A percentile compares a stretch with the other conserved stretches of the same genome.
Conservation (phyloP, 1,284 basidiomycete genomes). For the Earliella scabrosa region DNA sequence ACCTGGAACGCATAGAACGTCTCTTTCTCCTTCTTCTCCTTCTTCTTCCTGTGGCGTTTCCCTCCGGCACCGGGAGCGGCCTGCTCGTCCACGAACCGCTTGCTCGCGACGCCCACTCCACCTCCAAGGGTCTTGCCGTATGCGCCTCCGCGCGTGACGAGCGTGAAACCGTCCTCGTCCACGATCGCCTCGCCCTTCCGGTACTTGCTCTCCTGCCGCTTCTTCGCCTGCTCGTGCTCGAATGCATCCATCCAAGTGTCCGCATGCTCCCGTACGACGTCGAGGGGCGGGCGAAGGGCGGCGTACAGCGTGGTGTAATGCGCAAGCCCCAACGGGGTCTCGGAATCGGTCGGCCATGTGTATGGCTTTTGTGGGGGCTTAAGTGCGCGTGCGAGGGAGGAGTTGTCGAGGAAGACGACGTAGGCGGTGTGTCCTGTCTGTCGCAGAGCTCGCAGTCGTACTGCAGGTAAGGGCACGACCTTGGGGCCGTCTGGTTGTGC, state of each 20-base stretch:
- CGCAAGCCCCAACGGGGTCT: conserved; percentile 65
- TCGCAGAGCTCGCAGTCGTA: conserved; percentile 59
- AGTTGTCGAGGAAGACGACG: conserved; percentile 78
- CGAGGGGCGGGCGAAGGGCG: conserved; percentile 72
- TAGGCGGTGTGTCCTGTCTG: conserved; percentile 72
- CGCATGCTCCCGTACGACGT: conserved; percentile 72
- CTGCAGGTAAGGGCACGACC: conserved; percentile 58
- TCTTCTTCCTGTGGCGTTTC: conserved; percentile 49
- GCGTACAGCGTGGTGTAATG: conserved; percentile 72
- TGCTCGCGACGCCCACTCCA: conserved; percentile 78
- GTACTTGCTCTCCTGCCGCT: conserved; percentile 69
- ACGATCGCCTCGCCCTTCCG: conserved; percentile 83
- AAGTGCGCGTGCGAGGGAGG: conserved; percentile 71
- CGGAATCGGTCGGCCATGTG: conserved; percentile 60
- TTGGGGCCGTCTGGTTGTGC: conserved; percentile 44
- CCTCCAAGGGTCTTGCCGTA: conserved; percentile 87
- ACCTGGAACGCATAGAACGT: conserved; percentile 89
- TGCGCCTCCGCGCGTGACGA: conserved; percentile 86
- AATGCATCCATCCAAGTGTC: conserved; percentile 77
- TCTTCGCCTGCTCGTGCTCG: conserved; percentile 72
- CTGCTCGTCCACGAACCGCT: conserved; percentile 52
- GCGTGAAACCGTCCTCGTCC: conserved; percentile 91
- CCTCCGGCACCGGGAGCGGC: conserved; percentile 17
- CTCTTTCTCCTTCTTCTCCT: conserved; percentile 72
- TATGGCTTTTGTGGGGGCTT: conserved; percentile 47